Evolutionary conservation across 1,139 yeast genomes (phyloP).

Genomic region (Diutina mesorugosa): DNA sequence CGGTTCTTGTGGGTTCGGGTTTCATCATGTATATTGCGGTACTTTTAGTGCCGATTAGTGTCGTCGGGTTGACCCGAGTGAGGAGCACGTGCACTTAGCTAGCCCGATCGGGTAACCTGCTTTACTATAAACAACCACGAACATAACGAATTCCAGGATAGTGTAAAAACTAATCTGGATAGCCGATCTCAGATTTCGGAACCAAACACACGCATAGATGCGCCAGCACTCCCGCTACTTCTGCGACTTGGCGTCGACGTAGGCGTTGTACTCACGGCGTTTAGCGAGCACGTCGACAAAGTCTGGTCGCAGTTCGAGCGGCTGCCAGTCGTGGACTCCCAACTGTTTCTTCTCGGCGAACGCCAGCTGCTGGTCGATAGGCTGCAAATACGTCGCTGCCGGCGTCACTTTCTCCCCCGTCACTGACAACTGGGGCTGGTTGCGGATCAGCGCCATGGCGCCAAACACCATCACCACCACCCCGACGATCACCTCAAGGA

Average conservation of each 20-base stretch:
- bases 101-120: background rate
- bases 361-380: constrained; percentile 36
- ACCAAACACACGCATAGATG: background rate
- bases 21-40: background rate
- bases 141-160: background rate
- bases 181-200: background rate
- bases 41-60: background rate
- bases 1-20: background rate
- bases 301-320: constrained; percentile 27
- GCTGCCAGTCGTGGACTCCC: constrained; percentile 32
- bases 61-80: background rate
- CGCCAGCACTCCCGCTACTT: background rate
- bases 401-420: constrained; percentile 11
- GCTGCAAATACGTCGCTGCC: constrained; percentile 14
- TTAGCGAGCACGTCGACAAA: constrained; percentile 30
- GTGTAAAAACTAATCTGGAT: background rate
- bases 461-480: constrained; percentile 24
- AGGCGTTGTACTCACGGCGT: constrained; percentile 27
- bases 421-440: constrained; percentile 11
- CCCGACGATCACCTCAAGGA: constrained; percentile 29
- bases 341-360: constrained; percentile 27
- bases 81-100: background rate
- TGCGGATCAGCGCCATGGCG: constrained; percentile 16
- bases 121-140: background rate
- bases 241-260: constrained; percentile 11